Base-by-base conservation (phyloP, 164 flowering plant species). In the Piper longum region DNA sequence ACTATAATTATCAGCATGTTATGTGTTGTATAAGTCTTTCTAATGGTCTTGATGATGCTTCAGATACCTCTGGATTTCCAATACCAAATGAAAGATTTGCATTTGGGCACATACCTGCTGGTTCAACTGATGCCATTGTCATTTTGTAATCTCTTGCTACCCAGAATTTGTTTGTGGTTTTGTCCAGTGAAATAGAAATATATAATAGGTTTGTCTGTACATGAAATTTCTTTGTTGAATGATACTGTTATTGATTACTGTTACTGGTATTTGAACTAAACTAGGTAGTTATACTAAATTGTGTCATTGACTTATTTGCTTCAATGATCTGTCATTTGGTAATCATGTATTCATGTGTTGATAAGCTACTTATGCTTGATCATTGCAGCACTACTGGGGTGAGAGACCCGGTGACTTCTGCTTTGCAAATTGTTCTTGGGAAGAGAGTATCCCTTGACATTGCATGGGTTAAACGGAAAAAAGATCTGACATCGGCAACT, bases 121-220 rank as follows among this genome's bases (percentile, higher is more conserved):
- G 98, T 68, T 92, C 98, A 74, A 92, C 98, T 66, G 98, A 92
- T 83, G 95, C 98, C 48, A 83, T 88, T 70, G 96, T 82, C 66
- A 87, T 92, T 43, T 86, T 96, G 98, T 92, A 87, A 44, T 60
- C 71, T 68, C 78, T 62, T 40, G 44, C 16, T 55, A 64, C 57
- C 67, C 60, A 9, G 13, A 16, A 17, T 55, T 61, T 61, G 55
- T 56, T 7, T 43, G 43, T 13, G 14, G 61, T 17, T 65, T n/a
- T n/a, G 14, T 56, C 19, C 7, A 56, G 9, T 45, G 52, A 45
- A n/a, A n/a, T n/a, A n/a, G n/a, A n/a, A n/a, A n/a, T n/a, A n/a
- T n/a, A n/a, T n/a, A n/a, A n/a, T n/a, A n/a, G n/a, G n/a, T n/a
- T n/a, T n/a, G n/a, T n/a, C n/a, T n/a, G n/a, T n/a, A n/a, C n/a